Evolutionary conservation across 2,329 filamentous ascomycete genomes (phyloP).

Genomic region (Canariomyces notabilis): DNA sequence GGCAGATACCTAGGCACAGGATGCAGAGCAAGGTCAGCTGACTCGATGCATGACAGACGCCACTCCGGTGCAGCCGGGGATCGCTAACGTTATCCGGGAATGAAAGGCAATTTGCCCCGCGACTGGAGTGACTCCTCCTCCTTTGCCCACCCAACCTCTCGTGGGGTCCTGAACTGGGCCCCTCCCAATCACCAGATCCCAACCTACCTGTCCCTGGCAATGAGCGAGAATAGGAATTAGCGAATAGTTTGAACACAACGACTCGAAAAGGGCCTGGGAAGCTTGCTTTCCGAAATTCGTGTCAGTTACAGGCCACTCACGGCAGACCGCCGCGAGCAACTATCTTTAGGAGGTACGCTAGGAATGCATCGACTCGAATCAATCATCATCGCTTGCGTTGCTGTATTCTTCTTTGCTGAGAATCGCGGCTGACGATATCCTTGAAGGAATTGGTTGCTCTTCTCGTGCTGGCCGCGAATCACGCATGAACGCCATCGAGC

Average conservation of each 20-base stretch:
- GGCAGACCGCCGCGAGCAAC: not conserved
- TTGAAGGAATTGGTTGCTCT: not conserved
- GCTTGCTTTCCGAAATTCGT: not conserved
- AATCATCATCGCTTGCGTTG: not conserved
- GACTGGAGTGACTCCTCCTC: slow-evolving; percentile 16
- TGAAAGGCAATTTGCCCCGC: slow-evolving; percentile 24
- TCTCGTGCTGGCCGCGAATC: not conserved
- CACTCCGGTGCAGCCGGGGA: not conserved
- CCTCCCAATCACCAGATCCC: slow-evolving; percentile 16
- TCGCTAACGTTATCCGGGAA: slow-evolving; percentile 3
- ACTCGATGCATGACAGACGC: not conserved
- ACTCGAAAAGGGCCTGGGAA: not conserved
- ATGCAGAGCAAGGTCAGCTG: slow-evolving; percentile 9
- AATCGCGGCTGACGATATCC: not conserved
- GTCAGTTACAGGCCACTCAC: no score
- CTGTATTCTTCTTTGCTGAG: slow-evolving; percentile 3
- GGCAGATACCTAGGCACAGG: no score
- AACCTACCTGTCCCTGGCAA: not conserved
- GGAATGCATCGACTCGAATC: not conserved
- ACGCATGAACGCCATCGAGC: not conserved
- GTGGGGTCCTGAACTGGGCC: slow-evolving; percentile 24
- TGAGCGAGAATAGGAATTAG: not conserved
- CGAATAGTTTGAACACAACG: not conserved
- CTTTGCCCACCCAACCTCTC: slow-evolving; percentile 14
- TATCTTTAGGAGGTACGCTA: not conserved